Percentiles rank a stretch among this genome's conserved stretches.
Conservation (phyloP, 257 asterid genomes). For the Primulina tabacum region DNA sequence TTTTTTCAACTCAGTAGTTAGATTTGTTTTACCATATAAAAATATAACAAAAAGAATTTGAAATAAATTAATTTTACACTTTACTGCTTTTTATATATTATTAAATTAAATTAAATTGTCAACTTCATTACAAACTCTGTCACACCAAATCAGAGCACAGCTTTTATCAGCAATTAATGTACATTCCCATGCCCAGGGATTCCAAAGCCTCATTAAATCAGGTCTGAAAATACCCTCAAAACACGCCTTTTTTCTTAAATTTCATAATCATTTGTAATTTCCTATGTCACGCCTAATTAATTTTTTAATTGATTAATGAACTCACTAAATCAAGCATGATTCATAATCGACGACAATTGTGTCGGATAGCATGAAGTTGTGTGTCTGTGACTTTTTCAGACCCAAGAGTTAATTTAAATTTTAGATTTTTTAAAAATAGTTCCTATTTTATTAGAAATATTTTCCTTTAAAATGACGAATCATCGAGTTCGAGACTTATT, state of each 20-base stretch:
- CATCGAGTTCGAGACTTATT: too few species aligned
- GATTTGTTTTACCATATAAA: background rate
- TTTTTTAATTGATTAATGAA: conserved; percentile 33
- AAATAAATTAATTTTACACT: too few species aligned
- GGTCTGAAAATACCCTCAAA: conserved; percentile 35
- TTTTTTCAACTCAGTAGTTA: background rate
- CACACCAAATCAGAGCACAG: conserved; percentile 45
- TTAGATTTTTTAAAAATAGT: conserved; percentile 26
- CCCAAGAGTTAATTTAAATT: conserved; percentile 39
- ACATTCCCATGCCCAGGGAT: conserved; percentile 54
- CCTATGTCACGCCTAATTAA: conserved; percentile 71
- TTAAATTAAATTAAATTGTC: background rate
- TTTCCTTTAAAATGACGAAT: background rate
- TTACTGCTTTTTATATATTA: too few species aligned
- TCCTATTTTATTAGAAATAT: conserved; percentile 22
- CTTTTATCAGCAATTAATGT: conserved; percentile 44
- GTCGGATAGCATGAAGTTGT: conserved; percentile 35
- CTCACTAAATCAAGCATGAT: conserved; percentile 27
- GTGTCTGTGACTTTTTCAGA: conserved; percentile 37
- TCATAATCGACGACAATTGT: conserved; percentile 25
- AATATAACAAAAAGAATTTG: too few species aligned
- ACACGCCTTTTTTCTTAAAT: conserved; percentile 37
- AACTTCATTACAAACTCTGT: conserved; percentile 20
- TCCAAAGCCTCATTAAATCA: conserved; percentile 43
- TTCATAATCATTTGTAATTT: conserved; percentile 31